Conservation (phyloP, 345 rosid genomes). For the Eutrema heterophyllum region DNA sequence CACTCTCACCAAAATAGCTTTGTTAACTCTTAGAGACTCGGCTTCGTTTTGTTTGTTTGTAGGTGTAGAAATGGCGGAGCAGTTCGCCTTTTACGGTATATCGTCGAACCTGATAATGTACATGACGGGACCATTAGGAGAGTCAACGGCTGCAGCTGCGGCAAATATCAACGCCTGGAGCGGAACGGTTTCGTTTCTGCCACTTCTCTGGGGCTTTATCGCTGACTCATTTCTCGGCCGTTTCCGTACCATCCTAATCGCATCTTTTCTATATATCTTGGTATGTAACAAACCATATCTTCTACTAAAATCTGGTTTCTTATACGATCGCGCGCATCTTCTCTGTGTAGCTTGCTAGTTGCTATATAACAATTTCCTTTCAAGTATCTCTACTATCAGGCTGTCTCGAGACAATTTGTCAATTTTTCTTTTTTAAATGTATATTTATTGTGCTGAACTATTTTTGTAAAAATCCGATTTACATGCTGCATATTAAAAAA, state of each 20-base stretch:
- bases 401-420: no score
- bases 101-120: conserved; percentile 51
- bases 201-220: conserved; percentile 58
- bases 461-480: no score
- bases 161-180: conserved; percentile 53
- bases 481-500: no score
- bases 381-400: no score
- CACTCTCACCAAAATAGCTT: background rate
- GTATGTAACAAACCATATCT: background rate
- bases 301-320: no score
- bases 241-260: conserved; percentile 47
- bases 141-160: conserved; percentile 59
- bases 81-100: conserved; percentile 50
- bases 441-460: no score
- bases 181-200: conserved; percentile 49
- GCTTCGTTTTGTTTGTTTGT: background rate
- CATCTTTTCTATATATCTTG: conserved; percentile 51
- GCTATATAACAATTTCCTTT: conserved; percentile 1
- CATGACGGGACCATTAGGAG: conserved; percentile 55
- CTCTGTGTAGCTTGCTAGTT: conserved; percentile 45
- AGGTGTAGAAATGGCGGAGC: conserved; percentile 49
- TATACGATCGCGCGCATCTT: conserved; percentile 46
- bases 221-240: conserved; percentile 68
- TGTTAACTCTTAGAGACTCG: no score
- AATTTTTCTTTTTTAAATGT: no score